Conservation (phyloP, 345 rosid species). For the Gossypium sturtianum region DNA sequence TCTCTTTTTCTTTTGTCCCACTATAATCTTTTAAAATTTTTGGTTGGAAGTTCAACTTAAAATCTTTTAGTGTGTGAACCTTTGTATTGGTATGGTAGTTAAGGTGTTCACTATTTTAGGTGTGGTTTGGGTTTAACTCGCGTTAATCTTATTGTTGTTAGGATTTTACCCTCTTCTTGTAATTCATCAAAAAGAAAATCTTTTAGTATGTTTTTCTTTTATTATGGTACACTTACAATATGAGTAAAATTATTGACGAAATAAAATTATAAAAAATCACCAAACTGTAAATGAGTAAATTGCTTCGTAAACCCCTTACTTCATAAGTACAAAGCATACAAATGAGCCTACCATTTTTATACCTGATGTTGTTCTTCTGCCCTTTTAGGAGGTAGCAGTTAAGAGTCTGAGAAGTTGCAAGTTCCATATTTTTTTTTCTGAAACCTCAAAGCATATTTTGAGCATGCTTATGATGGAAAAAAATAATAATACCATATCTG, state of each 20-base stretch:
- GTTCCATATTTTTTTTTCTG: neutral
- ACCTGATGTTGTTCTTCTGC: neutral
- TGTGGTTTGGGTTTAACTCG: too few species aligned
- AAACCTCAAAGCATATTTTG: neutral
- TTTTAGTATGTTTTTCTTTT: neutral
- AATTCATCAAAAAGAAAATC: too few species aligned
- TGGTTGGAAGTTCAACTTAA: neutral
- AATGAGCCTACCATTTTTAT: neutral
- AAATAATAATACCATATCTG: neutral
- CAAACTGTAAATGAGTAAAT: too few species aligned
- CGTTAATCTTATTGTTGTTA: too few species aligned
- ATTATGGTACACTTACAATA: neutral
- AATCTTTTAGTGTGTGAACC: too few species aligned
- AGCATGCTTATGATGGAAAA: neutral
- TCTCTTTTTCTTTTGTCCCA: too few species aligned
- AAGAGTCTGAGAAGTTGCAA: neutral
- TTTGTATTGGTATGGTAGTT: too few species aligned
- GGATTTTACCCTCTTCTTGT: fast-evolving
- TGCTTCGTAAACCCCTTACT: too few species aligned
- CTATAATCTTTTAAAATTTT: neutral
- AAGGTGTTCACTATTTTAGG: too few species aligned
- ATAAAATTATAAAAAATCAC: neutral
- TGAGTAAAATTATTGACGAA: neutral
- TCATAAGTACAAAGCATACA: neutral
- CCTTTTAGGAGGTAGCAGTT: neutral